A percentile compares a stretch with the other conserved stretches of the same genome.
phyloP scores from a whole-genome alignment of 2,329 filamentous ascomycete species.

The Cordyceps farinosa region DNA sequence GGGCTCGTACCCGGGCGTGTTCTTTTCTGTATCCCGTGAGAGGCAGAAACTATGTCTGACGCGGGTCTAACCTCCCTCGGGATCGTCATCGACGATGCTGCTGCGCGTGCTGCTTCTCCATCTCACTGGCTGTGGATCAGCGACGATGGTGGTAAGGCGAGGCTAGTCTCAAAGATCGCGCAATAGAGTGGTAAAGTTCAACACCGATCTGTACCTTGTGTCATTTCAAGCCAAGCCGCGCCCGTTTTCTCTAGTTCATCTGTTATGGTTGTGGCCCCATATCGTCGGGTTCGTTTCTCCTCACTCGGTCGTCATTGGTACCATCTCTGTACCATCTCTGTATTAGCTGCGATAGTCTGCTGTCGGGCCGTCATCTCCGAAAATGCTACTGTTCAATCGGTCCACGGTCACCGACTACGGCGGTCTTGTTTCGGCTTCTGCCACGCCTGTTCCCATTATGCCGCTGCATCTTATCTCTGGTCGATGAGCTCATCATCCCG shows the following conservation, averaged over 20 bases:
- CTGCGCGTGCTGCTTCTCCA: background rate
- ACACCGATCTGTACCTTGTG: background rate
- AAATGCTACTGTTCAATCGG: background rate
- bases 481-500: background rate
- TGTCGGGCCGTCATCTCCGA: background rate
- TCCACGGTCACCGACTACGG: background rate
- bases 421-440: background rate
- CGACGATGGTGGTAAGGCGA: background rate
- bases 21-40: background rate
- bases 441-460: background rate
- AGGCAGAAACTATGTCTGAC: background rate
- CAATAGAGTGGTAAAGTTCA: background rate
- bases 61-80: background rate
- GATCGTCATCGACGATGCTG: slow-evolving; percentile 3
- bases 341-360: too few species aligned
- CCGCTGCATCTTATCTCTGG: background rate
- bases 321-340: too few species aligned
- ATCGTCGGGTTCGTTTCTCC: too few species aligned
- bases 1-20: background rate
- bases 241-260: too few species aligned
- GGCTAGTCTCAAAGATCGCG: background rate
- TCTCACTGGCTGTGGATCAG: background rate
- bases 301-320: too few species aligned
- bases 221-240: too few species aligned
- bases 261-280: too few species aligned